Base-by-base conservation (phyloP, 73 alveolate species). In the Paramecium pentaurelia region DNA sequence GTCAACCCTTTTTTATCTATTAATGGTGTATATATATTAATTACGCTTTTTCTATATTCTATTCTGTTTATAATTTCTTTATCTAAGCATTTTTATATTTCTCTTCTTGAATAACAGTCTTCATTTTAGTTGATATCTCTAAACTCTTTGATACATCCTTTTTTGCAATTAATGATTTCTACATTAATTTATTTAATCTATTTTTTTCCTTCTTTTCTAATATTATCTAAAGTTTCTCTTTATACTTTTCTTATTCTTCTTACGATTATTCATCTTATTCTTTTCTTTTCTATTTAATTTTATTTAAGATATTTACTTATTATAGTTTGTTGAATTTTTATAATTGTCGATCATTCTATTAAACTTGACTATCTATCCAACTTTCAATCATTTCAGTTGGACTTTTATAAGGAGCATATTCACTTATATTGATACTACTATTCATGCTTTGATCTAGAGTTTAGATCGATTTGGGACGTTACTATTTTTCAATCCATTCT, bases 371-470 rank as follows among this genome's bases (percentile, higher is more conserved):
- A 3, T 80, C 91, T 11, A 80, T 80, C 91, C 91, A 80, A 80
- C 54, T 45, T 49, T 80, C 91, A 27, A 80, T 80, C 91, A 80
- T 42, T 49, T 80, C 91, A n/a, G 77, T 80, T 2, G 91, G 91
- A 49, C 91, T 80, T 80, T 80, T 80, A 49, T 80, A 80, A 45
- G 91, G 91, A 45, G 77, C 45, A 45, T 80, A 80, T 47, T 80
- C 91, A 12, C 42, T 80, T 9, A 80, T 80, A 27, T 80, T 42
- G 2, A 80, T 47, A 80, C 91, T 80, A 16, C 87, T 80, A 49
- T 42, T 42, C 47, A 80, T 25, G 30, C 91, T 49, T 10, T 45
- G 28, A 80, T 80, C 91, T 12, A 45, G 30, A 25, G 47, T n/a
- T 59, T 77, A 20, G n/a, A 28, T 28, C 45, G 71, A 25, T 77